Base-by-base conservation (phyloP, 257 asterid genomes). In the Anisodus tanguticus region DNA sequence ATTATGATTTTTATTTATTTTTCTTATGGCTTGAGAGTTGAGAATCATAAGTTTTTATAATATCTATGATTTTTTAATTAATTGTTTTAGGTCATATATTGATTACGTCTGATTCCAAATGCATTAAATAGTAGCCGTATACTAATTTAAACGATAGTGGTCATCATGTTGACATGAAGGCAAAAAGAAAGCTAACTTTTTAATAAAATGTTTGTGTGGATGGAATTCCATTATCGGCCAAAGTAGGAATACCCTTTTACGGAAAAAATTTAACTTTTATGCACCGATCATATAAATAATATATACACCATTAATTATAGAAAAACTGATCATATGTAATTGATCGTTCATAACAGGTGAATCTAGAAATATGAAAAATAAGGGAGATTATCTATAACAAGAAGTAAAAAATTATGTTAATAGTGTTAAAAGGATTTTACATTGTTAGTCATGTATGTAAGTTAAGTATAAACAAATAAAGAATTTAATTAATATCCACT, bases 31-130 rank as follows among this genome's bases (percentile, higher is more conserved):
- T 49, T 62, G 35, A 62, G 35, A 31, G 2, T 31, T 31, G 35
- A 31, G 68, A 8, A 10, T 62, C 39, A 19, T 62, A 17, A 59
- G 2, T 6, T 43, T 41, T 16, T 51, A 31, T 31, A 41, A 74
- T 11, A 74, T 74, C 41, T 19, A 47, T 49, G 37, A 7, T 3
- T 5, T 76, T 51, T 76, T 51, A 76, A 49, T 51, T 12, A 4
- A 22, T 51, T 49, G 81, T 26, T 26, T 26, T 31, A 31, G 35
- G 35, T 31, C 35, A 31, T 31, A 31, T 31, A 72, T 0, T 31
- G 81, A 51, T 76, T 76, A 76, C 81, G 63, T 76, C 31, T 76
- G 81, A 76, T 76, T 45, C 63, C 77, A 68, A 68, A 68, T 68
- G 51, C 2, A 6, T 45, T 64, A 31, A 53, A 22, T 6, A 77